phyloP scores from a whole-genome alignment of 495 filamentous ascomycete species.

The Hyaloscypha bicolor region DNA sequence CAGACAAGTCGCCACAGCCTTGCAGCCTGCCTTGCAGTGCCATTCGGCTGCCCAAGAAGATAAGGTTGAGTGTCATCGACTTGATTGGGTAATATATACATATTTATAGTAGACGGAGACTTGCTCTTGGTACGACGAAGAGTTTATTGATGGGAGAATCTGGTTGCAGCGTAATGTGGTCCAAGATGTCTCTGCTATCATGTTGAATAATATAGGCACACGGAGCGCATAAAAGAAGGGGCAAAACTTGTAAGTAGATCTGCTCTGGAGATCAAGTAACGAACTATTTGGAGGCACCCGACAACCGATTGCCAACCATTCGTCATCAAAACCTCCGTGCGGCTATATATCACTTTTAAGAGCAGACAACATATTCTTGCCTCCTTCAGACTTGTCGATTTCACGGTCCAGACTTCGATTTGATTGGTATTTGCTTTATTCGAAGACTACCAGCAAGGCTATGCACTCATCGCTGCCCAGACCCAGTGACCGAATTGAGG shows the following conservation, averaged over 20 bases:
- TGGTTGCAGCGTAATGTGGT: neutral
- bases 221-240: neutral
- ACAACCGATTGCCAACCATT: neutral
- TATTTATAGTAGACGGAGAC: neutral
- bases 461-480: conserved; percentile 28
- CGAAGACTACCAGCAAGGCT: conserved; percentile 34
- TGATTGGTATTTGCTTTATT: conserved; percentile 38
- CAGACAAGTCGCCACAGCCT: neutral
- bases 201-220: neutral
- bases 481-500: conserved; percentile 26
- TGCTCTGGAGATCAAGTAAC: neutral
- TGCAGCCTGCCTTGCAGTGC: neutral
- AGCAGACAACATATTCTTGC: neutral
- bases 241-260: neutral
- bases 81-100: neutral
- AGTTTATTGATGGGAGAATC: neutral
- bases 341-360: neutral
- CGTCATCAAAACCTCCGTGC: neutral
- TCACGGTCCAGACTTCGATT: conserved; percentile 15
- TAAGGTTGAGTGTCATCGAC: neutral
- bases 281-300: neutral
- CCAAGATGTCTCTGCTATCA: neutral
- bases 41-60: neutral
- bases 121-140: neutral
- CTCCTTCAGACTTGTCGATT: neutral